Evolutionary conservation across 2,329 filamentous ascomycete genomes (phyloP), one percentile per base, ranked within the genome.

Genomic region (Tolypocladium pustulatum): DNA sequence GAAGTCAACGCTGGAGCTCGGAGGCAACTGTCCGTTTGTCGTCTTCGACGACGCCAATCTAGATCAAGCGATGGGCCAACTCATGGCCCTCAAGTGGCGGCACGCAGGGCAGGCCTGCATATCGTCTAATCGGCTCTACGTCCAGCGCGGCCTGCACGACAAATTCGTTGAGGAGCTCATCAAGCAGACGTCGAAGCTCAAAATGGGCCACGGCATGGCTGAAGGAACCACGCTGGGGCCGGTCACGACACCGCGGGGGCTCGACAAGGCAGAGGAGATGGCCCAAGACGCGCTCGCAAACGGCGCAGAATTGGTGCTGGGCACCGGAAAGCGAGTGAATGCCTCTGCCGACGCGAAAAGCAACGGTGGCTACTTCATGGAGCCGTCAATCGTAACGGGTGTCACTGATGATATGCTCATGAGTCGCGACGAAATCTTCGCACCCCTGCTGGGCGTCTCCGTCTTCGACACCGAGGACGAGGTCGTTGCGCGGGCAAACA

Each of bases 61-160:
- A 22, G 86, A 89, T 51, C 76, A 77, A 25, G 87, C 88, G 0
- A 82, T 90, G 17, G 75, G 76, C 0, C 87, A 86, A 27, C 84
- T 87, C 37, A 81, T 71, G 65, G 62, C 59, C 4, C 85, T 82
- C 60, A 90, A 90, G 68, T 90, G 90, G 79, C 82, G 87, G 55
- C 84, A 81, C 62, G 87, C 84, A 0, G 87, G 88, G 27, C 88
- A 90, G 72, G 89, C 87, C 0, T 90, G 87, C 66, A 85, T 90
- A 37, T 82, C 80, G 43, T 79, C 82, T 22, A 86, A 86, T 69
- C 73, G 83, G 2, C 75, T 86, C 57, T 85, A 83, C 65, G 75
- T 86, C 3, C 84, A 86, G 63, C 74, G 75, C 3, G 80, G 78
- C 15, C 78, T 90, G 10, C 84, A 86, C 68, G 81, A 86, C 41